Conservation (phyloP, 1,284 basidiomycete genomes). For the Ceratobasidium sp. region DNA sequence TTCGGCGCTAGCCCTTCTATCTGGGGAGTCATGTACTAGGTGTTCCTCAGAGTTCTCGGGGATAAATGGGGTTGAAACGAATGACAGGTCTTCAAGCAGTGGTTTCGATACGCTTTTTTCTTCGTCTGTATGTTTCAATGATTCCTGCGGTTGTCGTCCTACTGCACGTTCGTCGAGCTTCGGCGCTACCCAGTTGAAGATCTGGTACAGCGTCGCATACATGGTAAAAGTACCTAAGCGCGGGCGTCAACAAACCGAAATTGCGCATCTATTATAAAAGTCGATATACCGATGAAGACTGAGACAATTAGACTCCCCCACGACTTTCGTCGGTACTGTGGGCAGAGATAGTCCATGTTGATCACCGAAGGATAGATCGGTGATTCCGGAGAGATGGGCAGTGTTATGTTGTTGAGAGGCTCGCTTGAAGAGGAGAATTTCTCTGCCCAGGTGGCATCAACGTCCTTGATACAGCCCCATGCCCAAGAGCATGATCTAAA, state of each 20-base stretch:
- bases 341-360: conserved; percentile 14
- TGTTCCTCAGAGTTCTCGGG: no score
- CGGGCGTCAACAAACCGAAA: background rate
- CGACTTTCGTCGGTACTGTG: conserved; percentile 3
- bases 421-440: background rate
- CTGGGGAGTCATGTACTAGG: no score
- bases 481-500: conserved; percentile 1
- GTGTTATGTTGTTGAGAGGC: conserved; percentile 15
- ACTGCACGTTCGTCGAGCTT: background rate
- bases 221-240: conserved; percentile 1
- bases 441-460: conserved; percentile 27
- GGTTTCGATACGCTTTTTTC: no score
- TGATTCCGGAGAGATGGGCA: background rate
- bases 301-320: conserved; percentile 1
- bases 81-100: no score
- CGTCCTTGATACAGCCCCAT: conserved; percentile 1
- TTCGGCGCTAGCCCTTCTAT: no score
- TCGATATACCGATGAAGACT: background rate
- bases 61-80: no score
- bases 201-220: background rate
- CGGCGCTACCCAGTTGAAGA: conserved; percentile 1
- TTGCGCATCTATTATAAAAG: background rate
- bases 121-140: no score
- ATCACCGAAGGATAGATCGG: conserved; percentile 1
- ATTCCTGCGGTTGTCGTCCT: background rate